Conservation (phyloP, 345 rosid genomes). For the Theobroma cacao region DNA sequence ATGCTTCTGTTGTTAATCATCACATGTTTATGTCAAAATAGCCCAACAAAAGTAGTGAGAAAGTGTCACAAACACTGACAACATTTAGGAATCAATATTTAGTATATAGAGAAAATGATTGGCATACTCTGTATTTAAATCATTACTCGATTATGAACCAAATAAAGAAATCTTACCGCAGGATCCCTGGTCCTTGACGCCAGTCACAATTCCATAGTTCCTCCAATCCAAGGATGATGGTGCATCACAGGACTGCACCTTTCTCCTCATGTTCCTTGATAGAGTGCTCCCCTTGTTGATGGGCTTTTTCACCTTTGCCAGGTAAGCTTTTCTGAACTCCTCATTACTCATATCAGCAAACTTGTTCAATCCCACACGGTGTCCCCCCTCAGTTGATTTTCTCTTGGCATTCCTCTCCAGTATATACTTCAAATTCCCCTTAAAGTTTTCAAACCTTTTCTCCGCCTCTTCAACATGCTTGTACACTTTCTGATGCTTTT, state of each 20-base stretch:
- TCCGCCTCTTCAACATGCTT: constrained; percentile 43
- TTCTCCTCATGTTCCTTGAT: constrained; percentile 11
- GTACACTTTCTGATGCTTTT: constrained; percentile 52
- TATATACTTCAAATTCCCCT: constrained; percentile 49
- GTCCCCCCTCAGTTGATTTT: constrained; percentile 11
- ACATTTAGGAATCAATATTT: background rate
- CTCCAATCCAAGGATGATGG: constrained; percentile 71
- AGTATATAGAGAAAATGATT: background rate
- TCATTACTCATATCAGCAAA: constrained; percentile 68
- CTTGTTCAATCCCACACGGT: constrained; percentile 52
- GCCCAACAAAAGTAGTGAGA: background rate
- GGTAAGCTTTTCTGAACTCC: constrained; percentile 41
- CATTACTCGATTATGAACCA: background rate
- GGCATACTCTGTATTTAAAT: background rate
- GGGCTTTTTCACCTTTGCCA: constrained; percentile 51
- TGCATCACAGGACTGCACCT: constrained; percentile 38
- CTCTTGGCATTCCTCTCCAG: constrained; percentile 29
- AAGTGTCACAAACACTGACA: background rate
- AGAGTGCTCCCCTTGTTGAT: constrained; percentile 13
- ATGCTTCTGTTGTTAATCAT: background rate
- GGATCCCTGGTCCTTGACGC: constrained; percentile 52
- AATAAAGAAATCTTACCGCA: constrained; percentile 40
- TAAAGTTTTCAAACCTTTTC: constrained; percentile 38
- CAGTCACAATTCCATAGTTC: constrained; percentile 53
- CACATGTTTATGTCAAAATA: background rate